These are phyloP conservation scores for Barnettozyma salicaria DNA, from an alignment of 805 yeast genomes.

Conservation along the genomic window DNA sequence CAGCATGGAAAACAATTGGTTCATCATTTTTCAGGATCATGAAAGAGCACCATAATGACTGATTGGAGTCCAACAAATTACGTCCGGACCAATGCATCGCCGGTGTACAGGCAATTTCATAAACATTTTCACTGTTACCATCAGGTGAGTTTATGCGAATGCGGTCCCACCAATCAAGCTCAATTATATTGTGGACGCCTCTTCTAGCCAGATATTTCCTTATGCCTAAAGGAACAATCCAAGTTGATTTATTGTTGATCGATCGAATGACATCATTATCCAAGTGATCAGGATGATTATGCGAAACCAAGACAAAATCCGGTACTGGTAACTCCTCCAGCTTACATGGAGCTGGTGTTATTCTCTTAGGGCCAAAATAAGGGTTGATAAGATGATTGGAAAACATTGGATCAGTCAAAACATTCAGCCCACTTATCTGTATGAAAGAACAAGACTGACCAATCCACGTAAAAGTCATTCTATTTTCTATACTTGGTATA, in stretches of 20 bases:
- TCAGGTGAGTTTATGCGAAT: constrained; percentile 33
- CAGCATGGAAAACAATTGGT: constrained; percentile 83
- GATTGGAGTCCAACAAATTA: constrained; percentile 70
- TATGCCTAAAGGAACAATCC: constrained; percentile 89
- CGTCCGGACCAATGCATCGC: constrained; percentile 98
- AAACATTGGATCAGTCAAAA: constrained; percentile 84
- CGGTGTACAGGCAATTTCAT: constrained; percentile 83
- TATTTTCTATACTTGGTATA: constrained; percentile 34
- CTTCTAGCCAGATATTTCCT: constrained; percentile 48
- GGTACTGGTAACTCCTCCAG: constrained; percentile 60
- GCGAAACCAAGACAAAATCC: constrained; percentile 75
- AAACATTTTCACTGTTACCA: constrained; percentile 37
- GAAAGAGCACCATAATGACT: constrained; percentile 85
- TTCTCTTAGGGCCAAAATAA: constrained; percentile 74
- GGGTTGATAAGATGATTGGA: constrained; percentile 55
- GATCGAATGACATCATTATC: constrained; percentile 52
- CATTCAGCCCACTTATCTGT: constrained; percentile 63
- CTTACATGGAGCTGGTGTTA: constrained; percentile 69
- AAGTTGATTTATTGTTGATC: constrained; percentile 56
- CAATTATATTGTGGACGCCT: constrained; percentile 59
- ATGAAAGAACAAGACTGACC: constrained; percentile 86
- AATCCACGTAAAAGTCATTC: constrained; percentile 77
- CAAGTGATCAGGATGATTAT: constrained; percentile 93
- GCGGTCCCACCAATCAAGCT: constrained; percentile 92
- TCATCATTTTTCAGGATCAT: constrained; percentile 58